These are phyloP conservation scores for Fistulinella staudtii DNA, from an alignment of 1,284 basidiomycete genomes.

Conservation along the genomic window DNA sequence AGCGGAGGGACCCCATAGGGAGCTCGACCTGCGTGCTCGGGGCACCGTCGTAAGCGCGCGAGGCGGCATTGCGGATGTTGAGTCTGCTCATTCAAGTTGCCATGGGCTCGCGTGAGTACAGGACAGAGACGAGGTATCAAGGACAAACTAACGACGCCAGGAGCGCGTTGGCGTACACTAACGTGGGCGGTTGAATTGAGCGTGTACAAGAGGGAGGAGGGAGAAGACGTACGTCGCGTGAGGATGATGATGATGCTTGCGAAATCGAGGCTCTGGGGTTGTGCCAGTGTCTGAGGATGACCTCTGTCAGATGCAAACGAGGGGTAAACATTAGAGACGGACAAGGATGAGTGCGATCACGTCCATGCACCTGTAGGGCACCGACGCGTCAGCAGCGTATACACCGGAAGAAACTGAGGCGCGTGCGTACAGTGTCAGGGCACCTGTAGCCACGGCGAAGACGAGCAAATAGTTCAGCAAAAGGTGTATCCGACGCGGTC, in stretches of 20 bases:
- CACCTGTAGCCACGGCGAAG: conserved; percentile 27
- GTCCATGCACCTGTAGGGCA: conserved; percentile 21
- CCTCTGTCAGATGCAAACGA: not conserved
- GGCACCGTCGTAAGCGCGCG: not conserved
- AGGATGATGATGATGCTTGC: conserved; percentile 24
- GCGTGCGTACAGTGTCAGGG: conserved; percentile 22
- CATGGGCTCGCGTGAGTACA: not conserved
- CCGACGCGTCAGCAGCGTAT: not conserved
- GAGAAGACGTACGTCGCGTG: too few species aligned
- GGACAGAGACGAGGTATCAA: too few species aligned
- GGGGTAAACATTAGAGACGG: conserved; percentile 1
- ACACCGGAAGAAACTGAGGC: not conserved
- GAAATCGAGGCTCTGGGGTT: conserved; percentile 20
- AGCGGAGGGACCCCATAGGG: not conserved
- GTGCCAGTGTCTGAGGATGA: conserved; percentile 14
- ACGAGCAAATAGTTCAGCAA: conserved; percentile 25
- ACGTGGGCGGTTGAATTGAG: too few species aligned
- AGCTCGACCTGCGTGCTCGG: not conserved
- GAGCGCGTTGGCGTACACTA: too few species aligned
- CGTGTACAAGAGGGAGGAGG: too few species aligned
- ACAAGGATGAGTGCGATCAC: conserved; percentile 28
- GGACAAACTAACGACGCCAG: too few species aligned
- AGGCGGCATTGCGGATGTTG: not conserved
- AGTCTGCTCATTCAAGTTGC: not conserved
- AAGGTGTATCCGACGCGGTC: conserved; percentile 16